phyloP scores from a whole-genome alignment of 73 alveolate species.

The Stentor coeruleus region DNA sequence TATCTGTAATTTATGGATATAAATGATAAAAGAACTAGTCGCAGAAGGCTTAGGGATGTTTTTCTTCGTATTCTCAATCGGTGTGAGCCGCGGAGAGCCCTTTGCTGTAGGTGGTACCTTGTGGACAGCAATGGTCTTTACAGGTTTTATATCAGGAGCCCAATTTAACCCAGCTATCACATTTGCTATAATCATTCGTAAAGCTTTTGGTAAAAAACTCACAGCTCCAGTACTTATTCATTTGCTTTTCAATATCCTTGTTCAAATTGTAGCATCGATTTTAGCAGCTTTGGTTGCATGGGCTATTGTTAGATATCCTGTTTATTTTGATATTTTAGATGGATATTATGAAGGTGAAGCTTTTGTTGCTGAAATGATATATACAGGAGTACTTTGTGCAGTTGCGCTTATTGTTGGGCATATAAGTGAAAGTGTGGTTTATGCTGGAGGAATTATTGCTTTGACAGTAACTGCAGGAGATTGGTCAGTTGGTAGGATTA shows the following conservation, averaged over 20 bases:
- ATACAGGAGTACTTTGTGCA: neutral
- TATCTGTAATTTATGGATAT: no score
- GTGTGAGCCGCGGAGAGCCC: conserved; percentile 12
- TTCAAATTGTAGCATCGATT: neutral
- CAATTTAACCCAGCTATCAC: conserved; percentile 24
- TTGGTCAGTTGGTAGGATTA: conserved; percentile 15
- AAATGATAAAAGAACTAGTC: conserved; percentile 5
- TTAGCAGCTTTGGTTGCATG: conserved; percentile 7
- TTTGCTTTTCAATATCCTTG: conserved; percentile 6
- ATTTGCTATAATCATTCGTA: neutral
- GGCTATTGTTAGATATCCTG: conserved; percentile 23
- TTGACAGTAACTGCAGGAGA: neutral
- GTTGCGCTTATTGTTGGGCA: conserved; percentile 5
- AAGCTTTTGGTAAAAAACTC: neutral
- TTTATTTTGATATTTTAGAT: neutral
- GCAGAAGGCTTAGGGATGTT: conserved; percentile 20
- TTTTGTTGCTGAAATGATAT: conserved; percentile 19
- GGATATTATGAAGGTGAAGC: neutral
- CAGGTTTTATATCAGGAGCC: conserved; percentile 25
- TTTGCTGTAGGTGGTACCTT: conserved; percentile 17
- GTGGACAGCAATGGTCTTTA: conserved; percentile 21
- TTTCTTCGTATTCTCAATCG: neutral
- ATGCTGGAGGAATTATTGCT: conserved; percentile 24
- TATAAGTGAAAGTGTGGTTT: neutral
- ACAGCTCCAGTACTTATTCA: conserved; percentile 6